Evolutionary conservation across 208 protist genomes (phyloP).

Genomic region (Leishmania major): DNA sequence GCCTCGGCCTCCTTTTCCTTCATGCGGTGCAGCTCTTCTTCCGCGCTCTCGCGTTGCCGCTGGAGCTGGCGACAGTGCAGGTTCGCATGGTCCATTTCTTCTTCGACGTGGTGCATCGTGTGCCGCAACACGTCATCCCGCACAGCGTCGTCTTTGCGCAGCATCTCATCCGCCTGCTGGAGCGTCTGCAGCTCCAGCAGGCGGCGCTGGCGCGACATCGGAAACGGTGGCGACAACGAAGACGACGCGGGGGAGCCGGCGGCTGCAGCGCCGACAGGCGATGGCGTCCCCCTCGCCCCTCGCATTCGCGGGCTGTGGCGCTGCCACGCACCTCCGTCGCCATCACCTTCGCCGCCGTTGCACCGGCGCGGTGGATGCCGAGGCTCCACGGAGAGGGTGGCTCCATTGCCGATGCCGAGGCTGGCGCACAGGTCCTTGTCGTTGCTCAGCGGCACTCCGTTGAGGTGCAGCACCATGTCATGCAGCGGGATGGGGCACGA

Average conservation of each 20-base stretch:
- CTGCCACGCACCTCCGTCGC: neutral
- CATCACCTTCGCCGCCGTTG: neutral
- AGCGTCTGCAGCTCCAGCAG: conserved; percentile 73
- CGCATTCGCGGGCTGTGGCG: neutral
- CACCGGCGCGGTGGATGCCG: neutral
- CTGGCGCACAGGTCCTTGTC: conserved; percentile 48
- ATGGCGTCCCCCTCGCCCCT: neutral
- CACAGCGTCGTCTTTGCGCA: conserved; percentile 33
- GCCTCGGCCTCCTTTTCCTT: conserved; percentile 35
- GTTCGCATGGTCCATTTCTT: conserved; percentile 35
- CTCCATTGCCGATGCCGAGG: conserved; percentile 60
- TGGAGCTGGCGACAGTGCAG: conserved; percentile 34
- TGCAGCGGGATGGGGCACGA: conserved; percentile 49
- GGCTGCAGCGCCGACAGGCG: neutral
- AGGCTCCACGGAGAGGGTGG: conserved; percentile 60
- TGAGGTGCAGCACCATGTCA: conserved; percentile 55
- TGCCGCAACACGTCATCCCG: conserved; percentile 34
- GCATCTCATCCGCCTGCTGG: conserved; percentile 46
- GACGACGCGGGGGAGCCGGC: neutral
- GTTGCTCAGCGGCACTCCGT: conserved; percentile 52
- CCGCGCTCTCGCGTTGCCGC: conserved; percentile 34
- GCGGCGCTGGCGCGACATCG: conserved; percentile 41
- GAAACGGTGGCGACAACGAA: neutral
- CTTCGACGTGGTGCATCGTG: conserved; percentile 43
- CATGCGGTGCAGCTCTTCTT: conserved; percentile 38